Base-by-base conservation (phyloP, 768 basidiomycete species). In the Galerina marginata region DNA sequence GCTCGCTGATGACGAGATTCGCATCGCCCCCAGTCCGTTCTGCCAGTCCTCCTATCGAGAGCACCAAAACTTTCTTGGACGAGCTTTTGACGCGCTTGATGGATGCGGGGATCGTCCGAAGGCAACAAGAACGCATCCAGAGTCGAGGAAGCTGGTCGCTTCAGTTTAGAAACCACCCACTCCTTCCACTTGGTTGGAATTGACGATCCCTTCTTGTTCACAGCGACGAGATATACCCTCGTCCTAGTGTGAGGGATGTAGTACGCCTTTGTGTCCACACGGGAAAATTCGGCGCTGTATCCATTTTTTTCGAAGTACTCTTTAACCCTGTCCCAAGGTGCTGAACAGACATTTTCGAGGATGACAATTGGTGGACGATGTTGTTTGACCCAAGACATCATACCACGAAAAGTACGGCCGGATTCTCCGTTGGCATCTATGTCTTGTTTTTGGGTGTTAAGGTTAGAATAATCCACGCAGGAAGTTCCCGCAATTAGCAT, bases 191-290 rank as follows among this genome's bases (percentile, higher is more conserved):
- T 74, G 4, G 80, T 77, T 0, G 93, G 89, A 12, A 94, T 79
- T 40, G 73, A 71, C 2, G 88, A 87, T 3, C 75, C 71, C 62
- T 80, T 81, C 69, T 87, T 81, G 72, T 92, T 84, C 26, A 95
- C 84, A 2, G 93, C 94, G 47, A 95, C 71, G 52, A 96, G 85
- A 69, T 96, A 96, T 7, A 89, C 95, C 54, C 96, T 90, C 6
- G 89, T 95, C 15, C 96, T 88, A 0, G 96, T 98, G 67, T 98
- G 96, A 10, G 96, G 95, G 56, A 98, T 94, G 71, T 98, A 98
- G 70, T 88, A 97, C 20, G 87, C 80, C 71, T 96, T 96, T 23
- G 90, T 92, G 67, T 94, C 95, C 66, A 93, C 86, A 47, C 92
- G 84, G 23, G 83, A 69, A 55, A 74, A 85, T 14, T 81, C 75